phyloP scores from a whole-genome alignment of 140 eudicot genomes.

The Flaveria floridana region DNA sequence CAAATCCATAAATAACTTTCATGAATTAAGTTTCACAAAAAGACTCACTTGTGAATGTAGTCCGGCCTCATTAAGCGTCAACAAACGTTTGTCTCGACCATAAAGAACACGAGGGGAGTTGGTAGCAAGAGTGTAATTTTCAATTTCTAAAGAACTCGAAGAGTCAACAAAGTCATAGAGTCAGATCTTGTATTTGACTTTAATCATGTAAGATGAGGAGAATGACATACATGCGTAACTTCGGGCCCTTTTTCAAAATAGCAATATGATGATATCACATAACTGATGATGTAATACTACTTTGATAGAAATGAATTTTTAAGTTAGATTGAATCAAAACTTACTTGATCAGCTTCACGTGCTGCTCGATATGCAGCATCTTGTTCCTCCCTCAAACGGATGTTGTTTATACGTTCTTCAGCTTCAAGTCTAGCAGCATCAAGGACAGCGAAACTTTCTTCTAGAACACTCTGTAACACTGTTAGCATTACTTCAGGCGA shows the following conservation, averaged over 20 bases:
- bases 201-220: not conserved
- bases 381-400: conserved; percentile 85
- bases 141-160: conserved; percentile 59
- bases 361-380: conserved; percentile 95
- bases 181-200: not conserved
- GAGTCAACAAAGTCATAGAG: conserved; percentile 85
- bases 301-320: not conserved
- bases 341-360: conserved; percentile 92
- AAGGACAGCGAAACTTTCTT: conserved; percentile 79
- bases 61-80: conserved; percentile 67
- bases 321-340: not conserved
- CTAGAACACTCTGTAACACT: conserved; percentile 73
- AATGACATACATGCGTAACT: conserved; percentile 62
- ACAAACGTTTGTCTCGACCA: conserved; percentile 59
- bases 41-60: conserved; percentile 90
- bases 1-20: conserved; percentile 4
- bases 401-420: conserved; percentile 70
- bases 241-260: conserved; percentile 68
- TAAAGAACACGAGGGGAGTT: conserved; percentile 79
- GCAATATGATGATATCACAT: not conserved
- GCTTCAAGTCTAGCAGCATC: conserved; percentile 83
- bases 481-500: conserved; percentile 67
- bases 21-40: conserved; percentile 62
- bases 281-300: not conserved
- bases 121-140: conserved; percentile 66